phyloP scores from a whole-genome alignment of 2,329 filamentous ascomycete genomes.

The Ceratocystis ficicola region DNA sequence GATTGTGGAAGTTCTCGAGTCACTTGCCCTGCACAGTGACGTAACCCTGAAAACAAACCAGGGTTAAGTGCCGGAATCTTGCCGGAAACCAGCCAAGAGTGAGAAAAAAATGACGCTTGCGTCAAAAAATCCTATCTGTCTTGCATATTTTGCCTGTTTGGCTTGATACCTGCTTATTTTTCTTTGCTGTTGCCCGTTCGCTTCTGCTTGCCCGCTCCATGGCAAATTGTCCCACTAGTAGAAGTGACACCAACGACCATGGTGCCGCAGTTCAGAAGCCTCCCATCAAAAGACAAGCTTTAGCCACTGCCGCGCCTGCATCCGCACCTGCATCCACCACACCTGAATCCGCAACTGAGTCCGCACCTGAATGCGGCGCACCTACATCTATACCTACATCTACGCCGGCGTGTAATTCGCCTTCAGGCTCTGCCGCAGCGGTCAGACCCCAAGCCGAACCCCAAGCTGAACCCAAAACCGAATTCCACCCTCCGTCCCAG shows the following conservation, averaged over 20 bases:
- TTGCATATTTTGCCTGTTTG: slow-evolving; percentile 12
- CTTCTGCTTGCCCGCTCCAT: not conserved
- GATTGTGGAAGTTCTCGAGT: not conserved
- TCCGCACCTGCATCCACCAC: not conserved
- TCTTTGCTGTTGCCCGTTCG: not conserved
- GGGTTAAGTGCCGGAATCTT: slow-evolving; percentile 8
- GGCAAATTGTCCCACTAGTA: slow-evolving; percentile 6
- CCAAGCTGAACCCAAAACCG: not conserved
- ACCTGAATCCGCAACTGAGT: not conserved
- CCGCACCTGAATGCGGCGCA: not conserved
- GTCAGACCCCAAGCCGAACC: not conserved
- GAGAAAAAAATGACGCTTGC: slow-evolving; percentile 2
- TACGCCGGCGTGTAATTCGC: too few species aligned
- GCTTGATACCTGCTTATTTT: not conserved
- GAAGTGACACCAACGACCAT: not conserved
- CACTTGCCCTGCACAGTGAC: too few species aligned
- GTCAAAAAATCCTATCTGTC: not conserved
- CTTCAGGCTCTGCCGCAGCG: not conserved
- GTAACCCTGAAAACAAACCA: not conserved
- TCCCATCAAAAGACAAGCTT: not conserved
- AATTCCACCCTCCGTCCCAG: not conserved
- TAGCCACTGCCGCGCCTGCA: not conserved
- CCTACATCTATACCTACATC: not conserved
- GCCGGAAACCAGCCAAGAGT: not conserved
- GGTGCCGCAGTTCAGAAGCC: not conserved